phyloP scores from a whole-genome alignment of 768 basidiomycete genomes.

The Mycena galopus region DNA sequence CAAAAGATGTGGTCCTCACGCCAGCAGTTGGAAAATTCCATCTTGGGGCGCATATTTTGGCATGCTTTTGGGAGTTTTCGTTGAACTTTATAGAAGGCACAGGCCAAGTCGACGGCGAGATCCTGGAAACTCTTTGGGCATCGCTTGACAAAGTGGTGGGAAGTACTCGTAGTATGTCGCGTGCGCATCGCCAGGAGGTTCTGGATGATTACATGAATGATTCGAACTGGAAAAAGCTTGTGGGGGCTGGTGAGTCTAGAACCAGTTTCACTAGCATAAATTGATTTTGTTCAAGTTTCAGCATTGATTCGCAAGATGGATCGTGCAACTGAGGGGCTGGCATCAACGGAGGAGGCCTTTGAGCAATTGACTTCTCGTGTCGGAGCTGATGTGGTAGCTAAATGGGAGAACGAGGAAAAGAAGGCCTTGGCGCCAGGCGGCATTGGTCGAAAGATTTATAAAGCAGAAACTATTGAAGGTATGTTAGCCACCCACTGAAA shows the following conservation, averaged over 20 bases:
- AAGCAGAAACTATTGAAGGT: background rate
- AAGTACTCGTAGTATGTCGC: conserved; percentile 38
- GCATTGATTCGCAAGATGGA: conserved; percentile 3
- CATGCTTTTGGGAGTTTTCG: conserved; percentile 23
- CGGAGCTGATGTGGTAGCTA: background rate
- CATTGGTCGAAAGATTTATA: conserved; percentile 1
- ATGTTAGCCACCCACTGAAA: no score
- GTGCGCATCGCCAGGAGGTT: conserved; percentile 42
- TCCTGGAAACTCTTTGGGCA: conserved; percentile 51
- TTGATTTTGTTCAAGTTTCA: background rate
- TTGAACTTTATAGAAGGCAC: conserved; percentile 44
- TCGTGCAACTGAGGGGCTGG: conserved; percentile 4
- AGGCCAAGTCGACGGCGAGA: conserved; percentile 47
- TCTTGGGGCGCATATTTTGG: conserved; percentile 30
- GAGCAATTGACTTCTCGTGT: background rate
- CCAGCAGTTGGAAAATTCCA: conserved; percentile 35
- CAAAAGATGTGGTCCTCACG: background rate
- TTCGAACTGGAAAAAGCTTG: conserved; percentile 50
- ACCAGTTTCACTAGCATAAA: background rate
- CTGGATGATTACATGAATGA: conserved; percentile 49
- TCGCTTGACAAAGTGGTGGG: conserved; percentile 43
- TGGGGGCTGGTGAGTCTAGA: conserved; percentile 32
- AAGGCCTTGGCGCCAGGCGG: background rate
- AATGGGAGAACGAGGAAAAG: conserved; percentile 3
- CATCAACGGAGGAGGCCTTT: background rate